Evolutionary conservation across 2,329 filamentous ascomycete genomes (phyloP).

Genomic region (Gaeumannomyces sp.): DNA sequence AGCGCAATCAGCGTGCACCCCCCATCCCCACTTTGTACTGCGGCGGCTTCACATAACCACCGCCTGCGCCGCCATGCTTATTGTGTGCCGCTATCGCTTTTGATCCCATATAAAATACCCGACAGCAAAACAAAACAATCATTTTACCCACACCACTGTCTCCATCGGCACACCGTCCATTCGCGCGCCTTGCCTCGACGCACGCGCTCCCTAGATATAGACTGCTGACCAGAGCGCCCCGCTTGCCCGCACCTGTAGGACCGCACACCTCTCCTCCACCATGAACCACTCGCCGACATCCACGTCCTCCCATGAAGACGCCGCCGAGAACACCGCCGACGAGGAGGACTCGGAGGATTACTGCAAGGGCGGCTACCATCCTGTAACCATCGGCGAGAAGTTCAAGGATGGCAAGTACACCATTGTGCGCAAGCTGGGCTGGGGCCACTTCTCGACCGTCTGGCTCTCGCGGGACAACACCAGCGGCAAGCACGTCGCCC

Average conservation of each 20-base stretch:
- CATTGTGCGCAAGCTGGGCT: conserved; percentile 90
- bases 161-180: background rate
- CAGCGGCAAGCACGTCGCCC: conserved; percentile 86
- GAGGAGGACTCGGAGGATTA: conserved; percentile 99
- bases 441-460: conserved; percentile 99
- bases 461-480: conserved; percentile 78
- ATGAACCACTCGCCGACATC: conserved; percentile 70
- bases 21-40: background rate
- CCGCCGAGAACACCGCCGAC: conserved; percentile 86
- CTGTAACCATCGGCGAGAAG: conserved; percentile 86
- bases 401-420: conserved; percentile 98
- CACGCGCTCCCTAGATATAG: background rate
- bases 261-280: conserved; percentile 46
- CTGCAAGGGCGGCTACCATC: conserved; percentile 98
- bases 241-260: conserved; percentile 31
- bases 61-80: background rate
- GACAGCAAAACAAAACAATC: background rate
- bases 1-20: background rate
- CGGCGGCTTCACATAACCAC: conserved; percentile 11
- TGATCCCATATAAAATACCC: background rate
- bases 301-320: conserved; percentile 73
- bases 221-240: background rate
- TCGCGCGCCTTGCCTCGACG: background rate
- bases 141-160: background rate
- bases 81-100: background rate